Evolutionary conservation across 1,139 yeast species (phyloP), one percentile per base, ranked within the genome.

Genomic region (Hyphopichia khmerensis): DNA sequence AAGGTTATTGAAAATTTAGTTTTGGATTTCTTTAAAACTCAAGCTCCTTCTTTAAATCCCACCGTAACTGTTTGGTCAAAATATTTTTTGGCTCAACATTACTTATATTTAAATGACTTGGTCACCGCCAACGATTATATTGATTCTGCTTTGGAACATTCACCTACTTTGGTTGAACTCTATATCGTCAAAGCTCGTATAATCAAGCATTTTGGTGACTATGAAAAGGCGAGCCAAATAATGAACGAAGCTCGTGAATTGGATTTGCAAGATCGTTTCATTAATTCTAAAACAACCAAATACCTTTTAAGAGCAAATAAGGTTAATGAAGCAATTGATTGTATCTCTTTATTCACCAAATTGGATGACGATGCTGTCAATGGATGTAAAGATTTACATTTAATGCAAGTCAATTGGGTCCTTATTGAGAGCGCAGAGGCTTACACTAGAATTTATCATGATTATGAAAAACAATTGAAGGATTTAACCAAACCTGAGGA

Each of bases 371-470:
- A 77, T 18, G 75, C 84, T 4, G 77, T 80, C 5, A 87, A 87
- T 52, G 97, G 98, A 5, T 80, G 95, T 40, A 84, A 82, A 52
- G 98, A 93, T 60, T 72, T 93, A 53, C 96, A 87, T 57, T 75
- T 79, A 35, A 87, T 95, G 85, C 98, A 93, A 67, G 93, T 87
- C n/a, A 77, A 83, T 46, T 90, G 97, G 96, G 88, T 89, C 46
- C 67, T 95, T 49, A 67, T 79, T 33, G 97, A 89, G 59, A 84
- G 87, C 60, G 98, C 95, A 2, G 96, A 87, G 57, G 84, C 95
- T 5, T 88, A 87, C 56, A 38, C 57, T 21, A 57, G 79, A 45
- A 48, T 69, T 38, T 70, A 66, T 50, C 56, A 59, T 33, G 55
- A 64, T 31, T 58, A 57, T 41, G 49, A 50, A 39, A 32, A 40